A percentile compares a stretch with the other conserved stretches of the same genome.
Evolutionary conservation across 306 rosid genomes (phyloP).

Genomic region (Fragaria iinumae): DNA sequence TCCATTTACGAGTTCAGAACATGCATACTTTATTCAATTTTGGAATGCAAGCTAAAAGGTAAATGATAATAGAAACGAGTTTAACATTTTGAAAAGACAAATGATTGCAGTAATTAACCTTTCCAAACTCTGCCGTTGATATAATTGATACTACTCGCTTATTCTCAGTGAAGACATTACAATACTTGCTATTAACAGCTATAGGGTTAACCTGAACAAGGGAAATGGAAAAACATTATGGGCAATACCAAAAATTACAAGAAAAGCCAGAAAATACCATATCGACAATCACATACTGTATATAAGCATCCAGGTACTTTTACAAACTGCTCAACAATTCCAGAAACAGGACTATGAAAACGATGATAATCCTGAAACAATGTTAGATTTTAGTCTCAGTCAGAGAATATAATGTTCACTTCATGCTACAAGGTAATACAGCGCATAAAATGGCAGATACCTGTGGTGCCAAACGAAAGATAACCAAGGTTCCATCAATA

Average conservation of each 20-base stretch:
- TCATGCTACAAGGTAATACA: conserved; percentile 4
- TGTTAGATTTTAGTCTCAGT: conserved; percentile 6
- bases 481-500: conserved; percentile 74
- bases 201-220: conserved; percentile 81
- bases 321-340: conserved; percentile 63
- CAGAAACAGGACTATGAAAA: conserved; percentile 85
- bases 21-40: background rate
- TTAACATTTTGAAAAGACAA: conserved; percentile 14
- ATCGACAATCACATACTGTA: conserved; percentile 58
- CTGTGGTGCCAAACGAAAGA: conserved; percentile 99
- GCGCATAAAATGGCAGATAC: conserved; percentile 36
- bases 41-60: background rate
- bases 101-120: conserved; percentile 56
- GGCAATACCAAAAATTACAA: background rate
- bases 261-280: conserved; percentile 5
- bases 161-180: conserved; percentile 96
- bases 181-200: conserved; percentile 96
- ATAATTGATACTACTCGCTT: conserved; percentile 83
- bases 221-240: conserved; percentile 8
- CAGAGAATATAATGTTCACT: conserved; percentile 14
- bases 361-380: conserved; percentile 94
- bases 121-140: conserved; percentile 73
- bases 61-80: conserved; percentile 1
- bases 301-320: conserved; percentile 85
- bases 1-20: background rate